Conservation (phyloP, 306 rosid genomes). For the Benincasa hispida region DNA sequence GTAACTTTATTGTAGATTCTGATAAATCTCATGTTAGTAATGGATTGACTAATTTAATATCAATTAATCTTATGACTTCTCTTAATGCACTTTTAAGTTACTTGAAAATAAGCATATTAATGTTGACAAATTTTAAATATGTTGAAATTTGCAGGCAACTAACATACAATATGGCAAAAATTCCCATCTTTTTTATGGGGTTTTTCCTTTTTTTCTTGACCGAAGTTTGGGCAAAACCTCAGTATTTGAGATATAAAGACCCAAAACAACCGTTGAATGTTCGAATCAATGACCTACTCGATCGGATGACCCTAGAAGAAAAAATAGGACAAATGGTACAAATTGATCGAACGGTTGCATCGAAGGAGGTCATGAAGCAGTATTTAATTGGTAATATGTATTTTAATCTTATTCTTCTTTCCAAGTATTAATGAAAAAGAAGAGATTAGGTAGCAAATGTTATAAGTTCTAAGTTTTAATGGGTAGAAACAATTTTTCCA, state of each 20-base stretch:
- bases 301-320: not conserved
- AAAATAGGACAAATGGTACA: conserved; percentile 5
- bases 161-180: not conserved
- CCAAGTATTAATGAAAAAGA: not conserved
- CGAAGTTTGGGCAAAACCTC: not conserved
- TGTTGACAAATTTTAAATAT: not conserved
- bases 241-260: not conserved
- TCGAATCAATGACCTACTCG: not conserved
- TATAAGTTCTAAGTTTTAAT: not conserved
- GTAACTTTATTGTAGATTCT: too few relatives aligned
- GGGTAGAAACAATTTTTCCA: not conserved
- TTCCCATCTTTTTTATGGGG: not conserved
- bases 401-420: not conserved
- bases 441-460: too few relatives aligned
- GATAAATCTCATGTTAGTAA: too few relatives aligned
- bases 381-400: not conserved
- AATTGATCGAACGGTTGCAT: not conserved
- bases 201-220: not conserved
- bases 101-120: too few relatives aligned
- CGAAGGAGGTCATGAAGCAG: not conserved
- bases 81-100: too few relatives aligned
- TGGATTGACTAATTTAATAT: too few relatives aligned
- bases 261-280: not conserved
- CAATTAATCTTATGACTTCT: too few relatives aligned
- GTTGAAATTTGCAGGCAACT: not conserved